Evolutionary conservation across 208 protist genomes (phyloP), one percentile per base, ranked within the genome.

Genomic region (Wallacemonas sp.): DNA sequence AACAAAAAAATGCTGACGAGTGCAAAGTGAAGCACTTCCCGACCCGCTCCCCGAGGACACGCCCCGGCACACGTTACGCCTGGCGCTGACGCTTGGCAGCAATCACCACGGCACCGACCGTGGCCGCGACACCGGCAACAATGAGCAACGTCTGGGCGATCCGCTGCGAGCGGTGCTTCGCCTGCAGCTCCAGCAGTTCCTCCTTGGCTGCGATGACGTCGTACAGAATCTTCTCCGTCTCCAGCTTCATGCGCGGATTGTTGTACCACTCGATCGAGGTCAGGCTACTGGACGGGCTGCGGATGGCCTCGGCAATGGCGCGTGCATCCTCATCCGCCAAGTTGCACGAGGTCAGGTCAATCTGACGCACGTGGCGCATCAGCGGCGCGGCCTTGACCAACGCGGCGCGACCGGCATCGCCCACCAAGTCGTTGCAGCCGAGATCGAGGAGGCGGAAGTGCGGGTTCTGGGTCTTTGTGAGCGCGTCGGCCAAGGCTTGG

Each of bases 311-410:
- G 23, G 73, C 54, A 18, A 93, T 65, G 3, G 33, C 67, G 42
- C 54, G 67, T n/a, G 74, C 85, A 57, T 93, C 80, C n/a, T 84
- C 78, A 46, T 92, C 84, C 11, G 75, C 80, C 18, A 96, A 49
- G 48, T 91, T 73, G 61, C 79, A 92, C 7, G 87, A 91, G 49
- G 83, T 91, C 25, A 96, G 72, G 67, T 93, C 87, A 42, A 96
- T 70, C 5, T 64, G 78, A 11, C 77, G 57, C 32, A 96, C 65
- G 62, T 82, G 45, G 10, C 66, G 57, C 78, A 88, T 84, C 26
- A 57, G 23, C 1, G 69, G 45, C 20, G 82, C 70, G 26, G 68
- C 55, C 44, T 73, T 32, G 55, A 83, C 82, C 16, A 96, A 61
- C 20, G 77, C 78, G 0, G 63, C 59, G 1, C 86, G 71, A 0